Percentiles rank a stretch among this genome's conserved stretches.
Evolutionary conservation across 352 stramenopile species (phyloP).

Genomic region (Globisporangium parvum): DNA sequence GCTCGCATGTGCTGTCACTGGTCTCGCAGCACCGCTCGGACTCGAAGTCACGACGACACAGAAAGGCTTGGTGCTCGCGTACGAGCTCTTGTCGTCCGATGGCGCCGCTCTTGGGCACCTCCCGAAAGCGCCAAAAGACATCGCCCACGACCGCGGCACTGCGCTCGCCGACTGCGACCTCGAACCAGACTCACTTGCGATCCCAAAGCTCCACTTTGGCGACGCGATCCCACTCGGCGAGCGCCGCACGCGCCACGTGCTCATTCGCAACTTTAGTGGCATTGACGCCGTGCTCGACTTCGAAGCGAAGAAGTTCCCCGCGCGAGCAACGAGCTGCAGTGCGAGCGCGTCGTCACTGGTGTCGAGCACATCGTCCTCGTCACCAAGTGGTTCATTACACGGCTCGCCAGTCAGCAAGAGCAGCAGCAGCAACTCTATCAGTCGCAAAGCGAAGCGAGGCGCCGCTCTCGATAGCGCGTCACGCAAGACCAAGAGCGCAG

Average conservation of each 20-base stretch:
- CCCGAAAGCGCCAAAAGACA: slow-evolving; percentile 31
- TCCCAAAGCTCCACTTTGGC: slow-evolving; percentile 61
- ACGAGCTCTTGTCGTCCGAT: slow-evolving; percentile 37
- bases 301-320: slow-evolving; percentile 51
- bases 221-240: slow-evolving; percentile 52
- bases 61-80: slow-evolving; percentile 75
- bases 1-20: slow-evolving; percentile 57
- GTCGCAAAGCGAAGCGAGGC: not conserved
- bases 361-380: too few relatives aligned
- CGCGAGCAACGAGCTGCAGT: not conserved
- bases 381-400: too few relatives aligned
- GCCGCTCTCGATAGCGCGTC: not conserved
- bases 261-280: slow-evolving; percentile 76
- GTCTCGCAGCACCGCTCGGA: slow-evolving; percentile 47
- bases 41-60: slow-evolving; percentile 61
- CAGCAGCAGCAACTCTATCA: not conserved
- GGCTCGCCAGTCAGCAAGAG: not conserved
- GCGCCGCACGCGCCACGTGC: slow-evolving; percentile 34
- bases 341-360: not conserved
- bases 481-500: not conserved
- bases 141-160: slow-evolving; percentile 34
- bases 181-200: slow-evolving; percentile 32
- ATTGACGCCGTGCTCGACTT: slow-evolving; percentile 61
- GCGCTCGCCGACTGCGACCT: slow-evolving; percentile 34
- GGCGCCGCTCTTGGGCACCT: not conserved